Evolutionary conservation across 202 grass and related monocot genomes (phyloP), one percentile per base, ranked within the genome.

Genomic region (Musa balbisiana): DNA sequence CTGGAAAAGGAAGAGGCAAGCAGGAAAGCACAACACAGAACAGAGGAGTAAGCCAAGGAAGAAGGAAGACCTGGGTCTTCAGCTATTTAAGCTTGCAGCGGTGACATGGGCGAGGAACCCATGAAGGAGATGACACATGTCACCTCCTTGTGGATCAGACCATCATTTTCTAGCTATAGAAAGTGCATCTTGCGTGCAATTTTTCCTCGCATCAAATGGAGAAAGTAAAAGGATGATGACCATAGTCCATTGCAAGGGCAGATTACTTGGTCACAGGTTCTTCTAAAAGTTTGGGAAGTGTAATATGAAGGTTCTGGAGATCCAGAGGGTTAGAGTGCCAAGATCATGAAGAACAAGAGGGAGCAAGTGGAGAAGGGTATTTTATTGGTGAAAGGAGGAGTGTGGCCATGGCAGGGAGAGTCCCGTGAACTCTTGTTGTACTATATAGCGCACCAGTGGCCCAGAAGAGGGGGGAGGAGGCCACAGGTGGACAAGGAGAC

Each of bases 181-280:
- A 43, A 71, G 51, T 75, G 73, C 27, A 14, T 21, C 25, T 26
- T 60, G 13, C 23, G 50, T 20, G 21, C 55, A 25, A 73, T 78
- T 71, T 74, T 77, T 73, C 55, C 52, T 88, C 72, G 76, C 81
- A 29, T 83, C 77, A 80, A 78, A 54, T 83, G 77, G 83, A 83
- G 55, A 62, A 62, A 20, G 16, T 62, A 20, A 20, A 62, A 21
- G 15, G 14, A 19, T 62, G 58, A 21, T 62, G 58, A 20, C 33
- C 33, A 43, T 6, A 43, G 33, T 43, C 4, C 5, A 43, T 43
- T 43, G 12, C 64, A 14, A 15, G 11, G 12, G 64, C 11, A 19
- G 15, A 21, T 70, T 70, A 33, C 67, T 70, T 33, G 10, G 49
- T 70, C 43, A 70, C 67, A 70, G 17, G 67, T 11, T 69, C 15